Conservation (phyloP, 345 rosid species). For the Gossypium anomalum region DNA sequence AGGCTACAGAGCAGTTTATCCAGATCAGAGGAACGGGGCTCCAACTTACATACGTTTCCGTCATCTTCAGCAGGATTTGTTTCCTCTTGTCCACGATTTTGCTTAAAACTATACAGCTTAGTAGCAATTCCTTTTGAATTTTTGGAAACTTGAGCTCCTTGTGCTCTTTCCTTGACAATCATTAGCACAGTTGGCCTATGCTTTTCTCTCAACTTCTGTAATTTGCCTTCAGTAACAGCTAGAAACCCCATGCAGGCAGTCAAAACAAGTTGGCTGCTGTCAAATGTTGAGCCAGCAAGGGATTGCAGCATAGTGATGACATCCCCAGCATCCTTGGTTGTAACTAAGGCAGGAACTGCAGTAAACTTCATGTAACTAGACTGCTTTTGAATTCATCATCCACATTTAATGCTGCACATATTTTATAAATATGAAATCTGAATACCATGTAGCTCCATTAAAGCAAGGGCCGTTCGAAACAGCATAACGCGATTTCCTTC, state of each 20-base stretch:
- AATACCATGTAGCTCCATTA: constrained; percentile 89
- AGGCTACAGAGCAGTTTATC: constrained; percentile 40
- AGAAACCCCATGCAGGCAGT: constrained; percentile 88
- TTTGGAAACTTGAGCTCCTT: constrained; percentile 56
- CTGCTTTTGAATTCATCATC: constrained; percentile 4
- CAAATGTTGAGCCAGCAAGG: constrained; percentile 92
- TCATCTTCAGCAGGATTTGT: constrained; percentile 30
- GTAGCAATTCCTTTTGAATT: constrained; percentile 80
- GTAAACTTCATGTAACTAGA: constrained; percentile 19
- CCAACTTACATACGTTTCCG: constrained; percentile 21
- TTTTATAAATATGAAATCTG: constrained; percentile 5
- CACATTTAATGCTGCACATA: constrained; percentile 16
- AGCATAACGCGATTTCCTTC: constrained; percentile 97
- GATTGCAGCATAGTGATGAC: constrained; percentile 82
- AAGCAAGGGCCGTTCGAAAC: constrained; percentile 87
- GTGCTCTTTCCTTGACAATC: constrained; percentile 62
- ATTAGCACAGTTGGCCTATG: constrained; percentile 68
- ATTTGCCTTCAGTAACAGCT: constrained; percentile 65
- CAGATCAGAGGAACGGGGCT: constrained; percentile 30
- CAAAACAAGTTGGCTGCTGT: constrained; percentile 91
- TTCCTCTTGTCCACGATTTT: constrained; percentile 46
- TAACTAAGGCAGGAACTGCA: constrained; percentile 79
- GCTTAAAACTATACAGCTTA: constrained; percentile 82
- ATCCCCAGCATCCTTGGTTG: constrained; percentile 93
- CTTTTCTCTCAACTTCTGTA: constrained; percentile 65